Percentiles rank a stretch among this genome's conserved stretches.
Evolutionary conservation across 2,329 filamentous ascomycete genomes (phyloP).

Genomic region (Cucurbitaria berberidis): DNA sequence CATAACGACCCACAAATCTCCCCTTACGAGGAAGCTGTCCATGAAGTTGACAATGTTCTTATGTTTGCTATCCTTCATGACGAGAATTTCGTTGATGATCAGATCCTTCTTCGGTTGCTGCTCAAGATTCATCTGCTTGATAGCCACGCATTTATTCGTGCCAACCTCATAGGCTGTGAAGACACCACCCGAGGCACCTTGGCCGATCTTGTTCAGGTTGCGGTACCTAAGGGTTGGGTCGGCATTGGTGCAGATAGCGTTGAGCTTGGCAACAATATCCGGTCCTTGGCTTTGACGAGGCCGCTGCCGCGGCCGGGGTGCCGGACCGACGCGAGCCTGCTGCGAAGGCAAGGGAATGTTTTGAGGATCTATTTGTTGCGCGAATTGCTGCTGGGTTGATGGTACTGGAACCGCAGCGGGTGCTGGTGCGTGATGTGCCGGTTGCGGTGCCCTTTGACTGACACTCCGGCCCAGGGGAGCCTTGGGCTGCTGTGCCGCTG

Average conservation of each 20-base stretch:
- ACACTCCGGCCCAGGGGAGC: constrained; percentile 74
- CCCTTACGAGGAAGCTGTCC: constrained; percentile 88
- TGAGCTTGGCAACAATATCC: constrained; percentile 82
- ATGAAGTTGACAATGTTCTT: constrained; percentile 99
- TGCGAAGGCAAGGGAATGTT: constrained; percentile 56
- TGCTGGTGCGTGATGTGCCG: constrained; percentile 36
- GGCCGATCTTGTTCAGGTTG: constrained; percentile 91
- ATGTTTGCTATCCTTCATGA: constrained; percentile 99
- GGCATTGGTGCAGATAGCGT: constrained; percentile 86
- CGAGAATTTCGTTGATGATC: constrained; percentile 98
- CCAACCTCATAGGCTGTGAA: constrained; percentile 87
- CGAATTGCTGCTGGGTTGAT: constrained; percentile 59
- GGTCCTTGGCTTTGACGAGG: constrained; percentile 78
- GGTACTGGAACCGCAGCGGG: constrained; percentile 52
- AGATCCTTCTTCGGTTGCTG: constrained; percentile 98
- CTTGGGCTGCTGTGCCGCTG: constrained; percentile 80
- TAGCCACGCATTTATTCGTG: constrained; percentile 88
- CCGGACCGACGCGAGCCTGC: constrained; percentile 60
- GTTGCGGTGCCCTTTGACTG: constrained; percentile 66
- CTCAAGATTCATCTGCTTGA: constrained; percentile 99
- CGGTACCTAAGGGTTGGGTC: constrained; percentile 89
- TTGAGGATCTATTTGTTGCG: constrained; percentile 49
- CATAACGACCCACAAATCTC: constrained; percentile 99
- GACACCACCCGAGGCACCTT: constrained; percentile 95
- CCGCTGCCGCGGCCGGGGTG: constrained; percentile 75